Evolutionary conservation across 176 grass and related monocot species (phyloP), one percentile per base, ranked within the genome.

Genomic region (Melocanna baccifera): DNA sequence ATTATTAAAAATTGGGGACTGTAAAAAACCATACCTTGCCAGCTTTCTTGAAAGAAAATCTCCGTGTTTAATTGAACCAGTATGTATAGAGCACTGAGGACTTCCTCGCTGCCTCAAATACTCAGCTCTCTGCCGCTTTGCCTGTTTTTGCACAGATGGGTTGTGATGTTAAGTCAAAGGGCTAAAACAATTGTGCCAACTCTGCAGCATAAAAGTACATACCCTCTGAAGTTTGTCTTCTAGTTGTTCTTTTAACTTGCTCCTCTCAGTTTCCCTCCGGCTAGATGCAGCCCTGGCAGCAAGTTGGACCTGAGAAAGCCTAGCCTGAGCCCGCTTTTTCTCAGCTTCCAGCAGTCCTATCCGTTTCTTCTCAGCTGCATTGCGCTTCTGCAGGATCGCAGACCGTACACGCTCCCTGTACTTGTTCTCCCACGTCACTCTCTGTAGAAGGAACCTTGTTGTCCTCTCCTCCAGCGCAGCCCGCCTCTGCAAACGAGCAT

Each of bases 31-130:
- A 75, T 75, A 94, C 95, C 84, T 94, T 83, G 92, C 90, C 39
- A 97, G 71, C 65, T 92, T 94, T 89, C 65, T 94, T 81, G 95
- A 92, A 82, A 94, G 92, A 92, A 87, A 87, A 57, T 97, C 92
- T 73, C 92, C 86, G 2, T 86, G 85, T 69, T 87, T 86, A 47
- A 80, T 84, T 69, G 74, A 92, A 84, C 4, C 74, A 19, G 53
- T 84, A 52, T n/a, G 78, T 46, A 76, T 45, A 83, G 69, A 83
- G 40, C 75, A 75, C 59, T 25, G 81, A 86, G 88, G 66, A 55
- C 87, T 92, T 75, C 85, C 90, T 89, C 90, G 78, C 61, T 92
- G 88, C 83, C 45, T 97, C 78, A 97, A 73, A 92, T 89, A 89
- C 52, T 94, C 90, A 22, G 86, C 84, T 77, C 95, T 92, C 85